Percentiles rank a stretch among this genome's conserved stretches.
These are phyloP conservation scores for Aquanectria penicillioides DNA, from an alignment of 2,329 filamentous ascomycete genomes.

Conservation along the genomic window DNA sequence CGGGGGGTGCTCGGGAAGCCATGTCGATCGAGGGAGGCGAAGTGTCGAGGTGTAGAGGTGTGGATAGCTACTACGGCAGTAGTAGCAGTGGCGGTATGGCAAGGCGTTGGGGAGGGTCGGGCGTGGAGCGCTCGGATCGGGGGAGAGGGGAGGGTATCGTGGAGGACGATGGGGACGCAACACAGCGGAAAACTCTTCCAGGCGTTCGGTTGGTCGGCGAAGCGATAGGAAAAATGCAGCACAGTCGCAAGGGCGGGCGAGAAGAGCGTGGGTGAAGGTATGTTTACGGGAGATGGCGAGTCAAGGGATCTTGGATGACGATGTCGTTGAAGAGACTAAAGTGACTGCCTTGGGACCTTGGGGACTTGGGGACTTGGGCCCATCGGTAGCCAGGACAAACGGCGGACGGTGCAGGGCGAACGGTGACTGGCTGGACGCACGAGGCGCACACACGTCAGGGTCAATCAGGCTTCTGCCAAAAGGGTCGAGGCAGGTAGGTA, in stretches of 20 bases:
- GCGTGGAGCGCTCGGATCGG: constrained; percentile 33
- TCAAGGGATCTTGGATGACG: constrained; percentile 21
- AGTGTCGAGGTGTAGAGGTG: constrained; percentile 35
- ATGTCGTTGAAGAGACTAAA: constrained; percentile 28
- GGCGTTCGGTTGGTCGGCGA: constrained; percentile 2
- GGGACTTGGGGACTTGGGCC: no score
- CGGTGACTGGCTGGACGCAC: constrained; percentile 33
- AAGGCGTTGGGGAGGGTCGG: constrained; percentile 33
- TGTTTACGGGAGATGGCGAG: constrained; percentile 21
- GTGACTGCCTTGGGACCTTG: constrained; percentile 30
- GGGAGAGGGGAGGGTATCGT: constrained; percentile 13
- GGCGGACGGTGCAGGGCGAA: constrained; percentile 26
- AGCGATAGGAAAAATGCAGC: neutral
- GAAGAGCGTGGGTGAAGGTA: constrained; percentile 5
- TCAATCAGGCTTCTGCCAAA: constrained; percentile 18
- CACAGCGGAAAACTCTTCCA: no score
- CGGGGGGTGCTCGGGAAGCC: constrained; percentile 81
- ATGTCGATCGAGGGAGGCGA: constrained; percentile 62
- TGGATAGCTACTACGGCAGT: constrained; percentile 25
- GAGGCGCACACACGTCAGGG: constrained; percentile 39
- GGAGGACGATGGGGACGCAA: neutral
- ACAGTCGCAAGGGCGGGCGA: constrained; percentile 3
- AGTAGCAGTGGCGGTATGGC: constrained; percentile 38
- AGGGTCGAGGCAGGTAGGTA: constrained; percentile 4
- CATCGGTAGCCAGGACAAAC: constrained; percentile 25